A percentile compares a stretch with the other conserved stretches of the same genome.
Evolutionary conservation across 2,329 filamentous ascomycete genomes (phyloP).

Genomic region (Pyrenophora graminea): DNA sequence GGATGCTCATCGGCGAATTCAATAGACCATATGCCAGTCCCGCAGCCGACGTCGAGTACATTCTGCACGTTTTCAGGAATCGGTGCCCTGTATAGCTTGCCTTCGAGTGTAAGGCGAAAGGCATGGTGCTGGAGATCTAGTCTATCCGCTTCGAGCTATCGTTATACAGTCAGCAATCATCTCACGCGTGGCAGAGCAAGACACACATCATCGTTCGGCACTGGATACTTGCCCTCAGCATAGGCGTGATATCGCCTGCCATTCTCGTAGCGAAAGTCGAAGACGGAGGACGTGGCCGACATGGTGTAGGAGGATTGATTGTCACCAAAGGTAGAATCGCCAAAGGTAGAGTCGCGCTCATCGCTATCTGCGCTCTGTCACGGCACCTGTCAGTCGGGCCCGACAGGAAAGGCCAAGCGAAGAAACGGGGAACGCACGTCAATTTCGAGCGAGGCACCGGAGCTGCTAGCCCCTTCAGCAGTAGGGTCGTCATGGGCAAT

Average conservation of each 20-base stretch:
- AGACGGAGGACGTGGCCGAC: slow-evolving; percentile 38
- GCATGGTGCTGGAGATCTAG: slow-evolving; percentile 42
- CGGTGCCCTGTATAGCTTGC: slow-evolving; percentile 35
- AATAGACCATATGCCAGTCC: slow-evolving; percentile 42
- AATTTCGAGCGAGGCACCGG: slow-evolving; percentile 33
- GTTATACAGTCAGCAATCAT: slow-evolving; percentile 4
- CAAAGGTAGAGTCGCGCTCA: slow-evolving; percentile 36
- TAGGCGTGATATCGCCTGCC: slow-evolving; percentile 41
- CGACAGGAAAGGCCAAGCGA: slow-evolving; percentile 6
- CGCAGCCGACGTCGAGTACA: slow-evolving; percentile 41
- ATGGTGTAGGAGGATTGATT: slow-evolving; percentile 28
- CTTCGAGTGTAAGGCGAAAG: slow-evolving; percentile 41
- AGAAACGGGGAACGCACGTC: slow-evolving; percentile 26
- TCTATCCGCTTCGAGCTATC: slow-evolving; percentile 34
- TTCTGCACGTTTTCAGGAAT: slow-evolving; percentile 33
- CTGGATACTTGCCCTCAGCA: slow-evolving; percentile 36
- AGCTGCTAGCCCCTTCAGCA: slow-evolving; percentile 28
- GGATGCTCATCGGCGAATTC: slow-evolving; percentile 41
- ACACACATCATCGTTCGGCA: slow-evolving; percentile 41
- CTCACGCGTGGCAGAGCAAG: background rate
- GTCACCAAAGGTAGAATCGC: slow-evolving; percentile 20
- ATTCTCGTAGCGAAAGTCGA: slow-evolving; percentile 38
- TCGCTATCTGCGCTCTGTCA: slow-evolving; percentile 22
- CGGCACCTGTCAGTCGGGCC: slow-evolving; percentile 18
- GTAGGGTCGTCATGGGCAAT: slow-evolving; percentile 1